Evolutionary conservation across 192 early-diverging fungal species (phyloP).

Genomic region (Coemansia sp.): DNA sequence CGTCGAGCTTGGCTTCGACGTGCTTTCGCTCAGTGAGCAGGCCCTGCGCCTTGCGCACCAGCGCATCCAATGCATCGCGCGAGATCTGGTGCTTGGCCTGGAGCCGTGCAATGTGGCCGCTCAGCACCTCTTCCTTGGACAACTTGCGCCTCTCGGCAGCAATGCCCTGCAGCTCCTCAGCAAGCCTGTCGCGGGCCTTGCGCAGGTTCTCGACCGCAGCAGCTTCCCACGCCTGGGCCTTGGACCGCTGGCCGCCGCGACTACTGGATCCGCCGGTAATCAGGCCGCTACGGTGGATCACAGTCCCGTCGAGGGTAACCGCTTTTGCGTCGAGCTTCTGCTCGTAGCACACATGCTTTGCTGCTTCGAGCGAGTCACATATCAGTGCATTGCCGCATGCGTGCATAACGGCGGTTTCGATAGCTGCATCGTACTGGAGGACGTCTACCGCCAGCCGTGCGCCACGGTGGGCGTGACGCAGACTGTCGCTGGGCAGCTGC

Average conservation of each 20-base stretch:
- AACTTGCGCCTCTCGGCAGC: conserved; percentile 63
- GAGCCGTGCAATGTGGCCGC: conserved; percentile 55
- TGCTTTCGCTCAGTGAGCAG: conserved; percentile 56
- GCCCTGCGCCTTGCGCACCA: conserved; percentile 54
- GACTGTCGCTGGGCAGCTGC: conserved; percentile 73
- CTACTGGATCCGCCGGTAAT: conserved; percentile 78
- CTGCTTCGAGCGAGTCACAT: conserved; percentile 82
- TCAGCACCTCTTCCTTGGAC: conserved; percentile 56
- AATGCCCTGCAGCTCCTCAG: conserved; percentile 67
- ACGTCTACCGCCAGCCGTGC: conserved; percentile 92
- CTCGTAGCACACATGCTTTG: conserved; percentile 82
- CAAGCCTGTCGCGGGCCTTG: conserved; percentile 62
- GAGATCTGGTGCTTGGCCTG: conserved; percentile 55
- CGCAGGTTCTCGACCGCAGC: conserved; percentile 75
- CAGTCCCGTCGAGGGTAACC: conserved; percentile 87
- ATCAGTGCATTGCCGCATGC: conserved; percentile 89
- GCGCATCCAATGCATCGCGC: conserved; percentile 53
- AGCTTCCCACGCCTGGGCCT: conserved; percentile 78
- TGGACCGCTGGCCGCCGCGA: conserved; percentile 29
- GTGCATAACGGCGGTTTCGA: conserved; percentile 81
- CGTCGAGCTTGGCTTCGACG: conserved; percentile 33
- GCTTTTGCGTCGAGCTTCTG: conserved; percentile 78
- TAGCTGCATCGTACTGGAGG: conserved; percentile 69
- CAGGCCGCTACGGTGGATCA: conserved; percentile 94
- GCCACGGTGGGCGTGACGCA: conserved; percentile 70